A percentile compares a stretch with the other conserved stretches of the same genome.
These are phyloP conservation scores for Cephaloascus albidus DNA, from an alignment of 805 yeast genomes.

Conservation along the genomic window DNA sequence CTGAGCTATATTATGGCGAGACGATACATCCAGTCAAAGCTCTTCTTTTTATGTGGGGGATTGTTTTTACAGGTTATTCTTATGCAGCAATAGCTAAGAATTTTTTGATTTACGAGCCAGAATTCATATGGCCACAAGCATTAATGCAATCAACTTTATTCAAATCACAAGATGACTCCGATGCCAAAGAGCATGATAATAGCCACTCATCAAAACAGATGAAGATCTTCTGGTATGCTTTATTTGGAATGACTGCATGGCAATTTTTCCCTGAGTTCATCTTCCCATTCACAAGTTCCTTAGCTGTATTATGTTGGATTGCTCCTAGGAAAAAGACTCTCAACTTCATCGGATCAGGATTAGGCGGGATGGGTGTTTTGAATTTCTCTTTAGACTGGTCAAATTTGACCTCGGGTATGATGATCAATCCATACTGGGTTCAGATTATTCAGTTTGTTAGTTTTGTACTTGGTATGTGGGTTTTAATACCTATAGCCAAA, in stretches of 20 bases:
- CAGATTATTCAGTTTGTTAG: slow-evolving; percentile 39
- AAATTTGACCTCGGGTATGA: slow-evolving; percentile 38
- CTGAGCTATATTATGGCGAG: slow-evolving; percentile 31
- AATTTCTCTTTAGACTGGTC: slow-evolving; percentile 45
- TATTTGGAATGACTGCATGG: slow-evolving; percentile 29
- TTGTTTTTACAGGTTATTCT: slow-evolving; percentile 44
- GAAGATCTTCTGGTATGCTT: slow-evolving; percentile 25
- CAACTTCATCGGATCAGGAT: slow-evolving; percentile 40
- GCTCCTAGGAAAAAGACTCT: slow-evolving; percentile 30
- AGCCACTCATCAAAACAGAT: too few species aligned
- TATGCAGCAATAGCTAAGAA: slow-evolving; percentile 41
- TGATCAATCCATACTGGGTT: slow-evolving; percentile 47
- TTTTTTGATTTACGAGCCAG: slow-evolving; percentile 36
- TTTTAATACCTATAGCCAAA: slow-evolving; percentile 36
- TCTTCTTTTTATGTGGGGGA: slow-evolving; percentile 37
- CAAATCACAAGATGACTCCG: slow-evolving; percentile 16
- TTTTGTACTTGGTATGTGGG: slow-evolving; percentile 38
- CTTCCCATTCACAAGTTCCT: slow-evolving; percentile 38
- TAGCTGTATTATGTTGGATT: slow-evolving; percentile 39
- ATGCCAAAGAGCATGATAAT: slow-evolving; percentile 12
- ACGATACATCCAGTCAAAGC: slow-evolving; percentile 24
- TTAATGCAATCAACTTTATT: slow-evolving; percentile 41
- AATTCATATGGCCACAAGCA: slow-evolving; percentile 41
- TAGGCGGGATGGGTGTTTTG: slow-evolving; percentile 42
- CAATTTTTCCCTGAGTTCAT: slow-evolving; percentile 39